phyloP scores from a whole-genome alignment of 2,329 filamentous ascomycete genomes.

The Botrytis aclada region DNA sequence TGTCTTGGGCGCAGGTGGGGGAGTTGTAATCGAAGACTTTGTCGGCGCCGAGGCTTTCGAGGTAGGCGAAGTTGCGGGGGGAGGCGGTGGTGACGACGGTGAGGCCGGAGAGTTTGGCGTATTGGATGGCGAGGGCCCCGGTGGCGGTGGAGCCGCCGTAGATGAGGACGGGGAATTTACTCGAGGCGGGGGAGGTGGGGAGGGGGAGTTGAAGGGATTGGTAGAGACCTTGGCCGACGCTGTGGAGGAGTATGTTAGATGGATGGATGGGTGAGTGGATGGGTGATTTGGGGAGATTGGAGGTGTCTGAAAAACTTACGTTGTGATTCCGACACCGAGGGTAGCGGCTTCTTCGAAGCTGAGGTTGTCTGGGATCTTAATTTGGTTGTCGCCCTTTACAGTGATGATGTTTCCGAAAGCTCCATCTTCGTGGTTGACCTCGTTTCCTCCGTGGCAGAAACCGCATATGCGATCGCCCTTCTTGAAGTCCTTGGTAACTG shows the following conservation, averaged over 20 bases:
- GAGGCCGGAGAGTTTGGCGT: constrained; percentile 42
- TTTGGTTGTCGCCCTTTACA: constrained; percentile 41
- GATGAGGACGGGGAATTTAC: constrained; percentile 44
- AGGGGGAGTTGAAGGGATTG: constrained; percentile 45
- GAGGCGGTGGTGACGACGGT: constrained; percentile 47
- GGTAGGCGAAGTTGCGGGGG: constrained; percentile 47
- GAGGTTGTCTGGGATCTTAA: constrained; percentile 47
- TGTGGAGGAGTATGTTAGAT: constrained; percentile 34
- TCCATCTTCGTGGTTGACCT: constrained; percentile 42
- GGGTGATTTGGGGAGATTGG: background rate
- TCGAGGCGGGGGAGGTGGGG: constrained; percentile 43
- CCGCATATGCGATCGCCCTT: constrained; percentile 49
- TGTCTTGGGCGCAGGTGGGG: constrained; percentile 44
- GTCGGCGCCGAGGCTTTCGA: constrained; percentile 45
- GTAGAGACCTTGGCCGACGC: constrained; percentile 49
- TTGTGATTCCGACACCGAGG: constrained; percentile 32
- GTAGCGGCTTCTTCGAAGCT: constrained; percentile 47
- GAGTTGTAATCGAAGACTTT: constrained; percentile 50
- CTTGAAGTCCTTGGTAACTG: constrained; percentile 44
- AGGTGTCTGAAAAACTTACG: constrained; percentile 24
- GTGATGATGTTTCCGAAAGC: constrained; percentile 37
- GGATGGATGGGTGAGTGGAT: background rate
- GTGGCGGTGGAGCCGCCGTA: constrained; percentile 52
- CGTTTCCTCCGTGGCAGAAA: constrained; percentile 42
- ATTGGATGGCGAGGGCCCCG: constrained; percentile 49